Percentiles rank a stretch among this genome's conserved stretches.
Evolutionary conservation across 2,329 filamentous ascomycete genomes (phyloP).

Genomic region (Ceratocystis destructans): DNA sequence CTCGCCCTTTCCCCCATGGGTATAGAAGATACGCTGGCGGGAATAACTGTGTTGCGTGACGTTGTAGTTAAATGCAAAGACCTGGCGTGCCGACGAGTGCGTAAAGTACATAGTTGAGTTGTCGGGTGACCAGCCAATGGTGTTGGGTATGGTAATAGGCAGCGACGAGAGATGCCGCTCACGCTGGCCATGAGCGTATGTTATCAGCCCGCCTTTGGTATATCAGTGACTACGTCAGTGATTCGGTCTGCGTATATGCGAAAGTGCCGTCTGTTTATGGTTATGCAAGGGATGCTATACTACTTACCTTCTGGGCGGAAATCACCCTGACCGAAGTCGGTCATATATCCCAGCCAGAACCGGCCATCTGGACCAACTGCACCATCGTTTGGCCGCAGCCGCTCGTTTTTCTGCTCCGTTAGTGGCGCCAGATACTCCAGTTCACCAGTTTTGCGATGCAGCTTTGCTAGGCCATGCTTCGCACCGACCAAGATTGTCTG

Average conservation of each 20-base stretch:
- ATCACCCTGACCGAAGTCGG: constrained; percentile 46
- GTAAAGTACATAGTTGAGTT: constrained; percentile 68
- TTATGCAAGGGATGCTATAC: constrained; percentile 21
- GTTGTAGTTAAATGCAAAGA: constrained; percentile 65
- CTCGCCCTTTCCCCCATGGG: constrained; percentile 46
- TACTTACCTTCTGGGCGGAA: constrained; percentile 47
- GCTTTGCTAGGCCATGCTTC: constrained; percentile 69
- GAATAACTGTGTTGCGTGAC: constrained; percentile 47
- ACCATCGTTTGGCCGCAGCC: constrained; percentile 66
- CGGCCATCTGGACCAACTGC: constrained; percentile 65
- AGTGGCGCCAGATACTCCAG: constrained; percentile 43
- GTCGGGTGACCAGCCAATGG: constrained; percentile 65
- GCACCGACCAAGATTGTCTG: constrained; percentile 62
- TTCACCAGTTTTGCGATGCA: constrained; percentile 47
- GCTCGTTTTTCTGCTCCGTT: constrained; percentile 32
- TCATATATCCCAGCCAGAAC: constrained; percentile 81
- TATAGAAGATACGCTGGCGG: constrained; percentile 60
- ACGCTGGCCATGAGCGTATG: constrained; percentile 46
- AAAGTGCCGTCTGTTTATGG: background rate
- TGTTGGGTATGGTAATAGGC: constrained; percentile 74
- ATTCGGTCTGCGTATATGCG: background rate
- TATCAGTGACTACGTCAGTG: constrained; percentile 4
- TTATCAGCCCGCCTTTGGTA: constrained; percentile 52
- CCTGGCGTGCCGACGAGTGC: constrained; percentile 56
- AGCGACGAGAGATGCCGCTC: constrained; percentile 48